A percentile compares a stretch with the other conserved stretches of the same genome.
These are phyloP conservation scores for Uronychia setigera DNA, from an alignment of 73 alveolate species.

Conservation along the genomic window DNA sequence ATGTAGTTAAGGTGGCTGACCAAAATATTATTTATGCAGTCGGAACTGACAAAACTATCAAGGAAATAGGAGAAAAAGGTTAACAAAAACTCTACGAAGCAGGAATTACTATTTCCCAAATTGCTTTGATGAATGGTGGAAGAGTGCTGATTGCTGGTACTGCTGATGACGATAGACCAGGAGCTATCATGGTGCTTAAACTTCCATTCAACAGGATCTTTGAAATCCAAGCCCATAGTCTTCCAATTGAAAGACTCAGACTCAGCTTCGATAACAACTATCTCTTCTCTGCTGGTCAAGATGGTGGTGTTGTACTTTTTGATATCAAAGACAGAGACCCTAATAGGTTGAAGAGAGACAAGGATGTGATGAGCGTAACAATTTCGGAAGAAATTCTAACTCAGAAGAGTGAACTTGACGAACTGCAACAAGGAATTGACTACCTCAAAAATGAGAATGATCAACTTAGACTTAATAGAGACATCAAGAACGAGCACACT, in stretches of 20 bases:
- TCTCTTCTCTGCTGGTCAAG: slow-evolving; percentile 83
- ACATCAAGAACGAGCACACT: slow-evolving; percentile 64
- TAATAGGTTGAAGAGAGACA: slow-evolving; percentile 71
- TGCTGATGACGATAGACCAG: slow-evolving; percentile 90
- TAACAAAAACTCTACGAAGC: slow-evolving; percentile 64
- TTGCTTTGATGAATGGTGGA: slow-evolving; percentile 88
- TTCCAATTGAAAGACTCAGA: slow-evolving; percentile 90
- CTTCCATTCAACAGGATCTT: slow-evolving; percentile 43
- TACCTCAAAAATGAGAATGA: slow-evolving; percentile 58
- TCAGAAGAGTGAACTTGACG: slow-evolving; percentile 80
- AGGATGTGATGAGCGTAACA: slow-evolving; percentile 68
- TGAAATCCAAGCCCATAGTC: slow-evolving; percentile 90
- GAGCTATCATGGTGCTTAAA: slow-evolving; percentile 53
- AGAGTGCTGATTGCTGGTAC: slow-evolving; percentile 91
- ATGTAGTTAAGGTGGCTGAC: slow-evolving; percentile 52
- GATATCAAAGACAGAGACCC: slow-evolving; percentile 88
- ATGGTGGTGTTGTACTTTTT: slow-evolving; percentile 79
- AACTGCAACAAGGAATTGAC: slow-evolving; percentile 73
- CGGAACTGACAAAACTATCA: slow-evolving; percentile 81
- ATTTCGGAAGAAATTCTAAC: slow-evolving; percentile 85
- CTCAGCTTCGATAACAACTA: slow-evolving; percentile 86
- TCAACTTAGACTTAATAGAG: slow-evolving; percentile 68
- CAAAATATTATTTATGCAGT: slow-evolving; percentile 67
- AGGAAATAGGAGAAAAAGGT: slow-evolving; percentile 57
- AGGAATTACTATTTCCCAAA: slow-evolving; percentile 71